Conservation (phyloP, 805 yeast genomes). For the Hanseniaspora mollemarum region DNA sequence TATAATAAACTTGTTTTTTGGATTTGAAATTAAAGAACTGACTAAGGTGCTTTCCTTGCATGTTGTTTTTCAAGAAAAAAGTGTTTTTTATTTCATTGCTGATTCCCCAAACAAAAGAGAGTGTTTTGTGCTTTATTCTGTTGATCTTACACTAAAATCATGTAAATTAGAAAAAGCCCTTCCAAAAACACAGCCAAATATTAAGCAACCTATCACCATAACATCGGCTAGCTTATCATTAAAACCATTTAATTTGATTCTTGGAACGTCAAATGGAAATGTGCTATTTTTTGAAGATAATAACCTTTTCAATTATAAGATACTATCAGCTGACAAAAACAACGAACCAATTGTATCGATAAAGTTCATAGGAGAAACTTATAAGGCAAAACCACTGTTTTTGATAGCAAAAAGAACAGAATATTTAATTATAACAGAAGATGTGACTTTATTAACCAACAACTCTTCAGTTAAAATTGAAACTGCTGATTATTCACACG, state of each 20-base stretch:
- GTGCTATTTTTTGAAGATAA: not conserved
- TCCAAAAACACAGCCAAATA: not conserved
- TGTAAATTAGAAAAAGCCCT: not conserved
- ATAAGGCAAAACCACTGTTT: not conserved
- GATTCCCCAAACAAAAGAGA: conserved; percentile 12
- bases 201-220: conserved; percentile 1
- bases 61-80: not conserved
- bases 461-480: conserved; percentile 6
- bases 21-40: not conserved
- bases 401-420: not conserved
- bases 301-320: not conserved
- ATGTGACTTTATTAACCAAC: not conserved
- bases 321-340: not conserved
- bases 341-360: conserved; percentile 1
- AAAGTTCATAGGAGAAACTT: not conserved
- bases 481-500: conserved; percentile 16
- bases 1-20: not conserved
- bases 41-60: not conserved
- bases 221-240: not conserved
- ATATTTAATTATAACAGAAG: not conserved
- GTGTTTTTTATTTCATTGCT: not conserved
- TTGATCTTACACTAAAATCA: not conserved
- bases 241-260: not conserved
- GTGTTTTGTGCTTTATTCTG: not conserved
- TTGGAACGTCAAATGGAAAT: conserved; percentile 11